Evolutionary conservation across 2,329 filamentous ascomycete genomes (phyloP).

Genomic region (Byssothecium circinans): DNA sequence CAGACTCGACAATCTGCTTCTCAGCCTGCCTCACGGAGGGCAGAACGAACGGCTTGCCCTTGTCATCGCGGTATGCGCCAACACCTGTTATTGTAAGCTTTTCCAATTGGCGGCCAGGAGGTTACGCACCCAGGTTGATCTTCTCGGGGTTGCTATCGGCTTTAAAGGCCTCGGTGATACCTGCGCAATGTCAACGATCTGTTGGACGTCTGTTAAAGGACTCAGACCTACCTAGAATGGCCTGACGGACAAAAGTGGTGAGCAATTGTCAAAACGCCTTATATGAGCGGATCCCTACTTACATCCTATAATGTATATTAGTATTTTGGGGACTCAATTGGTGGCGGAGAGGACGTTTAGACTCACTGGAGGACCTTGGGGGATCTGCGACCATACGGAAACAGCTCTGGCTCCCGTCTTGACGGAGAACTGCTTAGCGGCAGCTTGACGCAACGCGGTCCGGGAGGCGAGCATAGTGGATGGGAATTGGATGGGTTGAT

Average conservation of each 20-base stretch:
- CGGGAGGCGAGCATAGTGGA: constrained; percentile 41
- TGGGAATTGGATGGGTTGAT: constrained; percentile 11
- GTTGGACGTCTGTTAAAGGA: not conserved
- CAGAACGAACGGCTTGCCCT: constrained; percentile 96
- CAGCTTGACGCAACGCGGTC: constrained; percentile 43
- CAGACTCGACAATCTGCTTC: constrained; percentile 75
- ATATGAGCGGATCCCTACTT: constrained; percentile 17
- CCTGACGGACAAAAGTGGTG: constrained; percentile 51
- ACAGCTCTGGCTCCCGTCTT: constrained; percentile 58
- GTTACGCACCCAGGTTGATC: constrained; percentile 83
- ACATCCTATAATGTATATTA: constrained; percentile 41
- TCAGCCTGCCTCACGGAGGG: constrained; percentile 90
- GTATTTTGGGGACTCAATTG: constrained; percentile 17
- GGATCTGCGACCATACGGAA: constrained; percentile 88
- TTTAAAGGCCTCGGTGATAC: constrained; percentile 99
- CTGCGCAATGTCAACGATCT: constrained; percentile 43
- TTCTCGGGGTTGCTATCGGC: constrained; percentile 90
- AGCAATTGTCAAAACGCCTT: constrained; percentile 14
- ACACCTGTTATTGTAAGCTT: constrained; percentile 64
- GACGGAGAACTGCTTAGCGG: constrained; percentile 37
- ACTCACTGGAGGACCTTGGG: constrained; percentile 91
- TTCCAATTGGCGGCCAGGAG: not conserved
- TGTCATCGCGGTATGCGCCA: constrained; percentile 96
- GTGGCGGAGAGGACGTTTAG: constrained; percentile 3
- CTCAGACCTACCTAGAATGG: constrained; percentile 69